A percentile compares a stretch with the other conserved stretches of the same genome.
These are phyloP conservation scores for Cryptosporidium ryanae DNA, from an alignment of 169 alveolate genomes.

Conservation along the genomic window DNA sequence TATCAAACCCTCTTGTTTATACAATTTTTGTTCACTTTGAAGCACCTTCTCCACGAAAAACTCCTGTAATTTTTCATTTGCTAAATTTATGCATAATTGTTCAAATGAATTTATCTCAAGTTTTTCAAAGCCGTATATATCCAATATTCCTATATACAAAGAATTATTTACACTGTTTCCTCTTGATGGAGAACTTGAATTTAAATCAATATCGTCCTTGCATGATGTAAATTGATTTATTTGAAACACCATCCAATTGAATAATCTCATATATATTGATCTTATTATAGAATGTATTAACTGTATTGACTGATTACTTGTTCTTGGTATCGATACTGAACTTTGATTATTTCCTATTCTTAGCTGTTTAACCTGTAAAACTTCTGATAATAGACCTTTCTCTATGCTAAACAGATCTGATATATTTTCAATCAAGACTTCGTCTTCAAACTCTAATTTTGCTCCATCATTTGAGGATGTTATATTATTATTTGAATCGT, in stretches of 20 bases:
- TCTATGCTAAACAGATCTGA: constrained; percentile 32
- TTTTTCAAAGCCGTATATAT: constrained; percentile 90
- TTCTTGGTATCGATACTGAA: constrained; percentile 43
- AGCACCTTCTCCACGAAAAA: constrained; percentile 88
- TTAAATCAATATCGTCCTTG: constrained; percentile 4
- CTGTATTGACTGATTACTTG: constrained; percentile 59
- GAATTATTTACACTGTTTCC: constrained; percentile 55
- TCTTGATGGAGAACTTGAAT: constrained; percentile 33
- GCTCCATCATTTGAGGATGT: constrained; percentile 3
- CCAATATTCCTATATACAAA: constrained; percentile 86
- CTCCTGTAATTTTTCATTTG: constrained; percentile 90
- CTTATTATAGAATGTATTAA: constrained; percentile 52
- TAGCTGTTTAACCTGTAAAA: constrained; percentile 35
- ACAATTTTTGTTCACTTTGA: constrained; percentile 86
- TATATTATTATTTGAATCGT: background rate
- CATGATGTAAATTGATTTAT: constrained; percentile 58
- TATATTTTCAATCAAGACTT: constrained; percentile 9
- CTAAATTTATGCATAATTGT: constrained; percentile 87
- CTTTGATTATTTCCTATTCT: constrained; percentile 57
- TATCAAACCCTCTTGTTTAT: constrained; percentile 86
- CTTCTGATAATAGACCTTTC: constrained; percentile 8
- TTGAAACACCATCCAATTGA: constrained; percentile 66
- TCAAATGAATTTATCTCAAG: constrained; percentile 88
- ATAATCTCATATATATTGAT: constrained; percentile 46
- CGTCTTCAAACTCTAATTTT: constrained; percentile 22